Percentiles rank a stretch among this genome's conserved stretches.
These are phyloP conservation scores for Trichaptum fuscoviolaceum DNA, from an alignment of 768 basidiomycete genomes.

Conservation along the genomic window DNA sequence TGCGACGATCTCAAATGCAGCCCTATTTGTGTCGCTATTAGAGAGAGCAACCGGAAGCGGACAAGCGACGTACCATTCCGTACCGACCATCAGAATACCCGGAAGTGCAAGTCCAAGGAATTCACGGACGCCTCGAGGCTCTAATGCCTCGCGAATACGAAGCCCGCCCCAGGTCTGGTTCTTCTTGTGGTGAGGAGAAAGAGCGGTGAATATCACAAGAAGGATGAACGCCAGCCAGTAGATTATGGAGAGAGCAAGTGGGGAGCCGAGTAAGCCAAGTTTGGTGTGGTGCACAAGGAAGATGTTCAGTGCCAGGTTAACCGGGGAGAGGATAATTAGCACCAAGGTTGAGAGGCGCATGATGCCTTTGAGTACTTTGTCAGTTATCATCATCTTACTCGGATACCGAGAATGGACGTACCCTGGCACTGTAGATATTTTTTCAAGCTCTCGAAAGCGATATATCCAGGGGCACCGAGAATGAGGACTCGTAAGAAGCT, in stretches of 20 bases:
- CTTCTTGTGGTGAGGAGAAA: conserved; percentile 46
- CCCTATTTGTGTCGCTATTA: too few species aligned
- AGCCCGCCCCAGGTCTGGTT: conserved; percentile 66
- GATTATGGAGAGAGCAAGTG: conserved; percentile 59
- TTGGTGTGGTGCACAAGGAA: conserved; percentile 57
- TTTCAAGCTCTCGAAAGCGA: conserved; percentile 72
- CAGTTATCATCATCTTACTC: conserved; percentile 3
- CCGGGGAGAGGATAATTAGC: conserved; percentile 55
- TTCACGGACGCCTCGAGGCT: conserved; percentile 41
- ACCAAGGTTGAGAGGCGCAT: conserved; percentile 68
- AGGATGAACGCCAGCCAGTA: conserved; percentile 65
- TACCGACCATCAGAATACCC: conserved; percentile 74
- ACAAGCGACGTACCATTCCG: conserved; percentile 56
- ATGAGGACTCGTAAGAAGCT: conserved; percentile 59
- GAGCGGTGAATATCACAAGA: conserved; percentile 42
- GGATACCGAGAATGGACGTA: conserved; percentile 20
- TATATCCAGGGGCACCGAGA: conserved; percentile 64
- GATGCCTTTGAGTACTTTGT: conserved; percentile 43
- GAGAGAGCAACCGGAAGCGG: neutral
- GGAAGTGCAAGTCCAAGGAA: conserved; percentile 71
- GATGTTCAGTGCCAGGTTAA: conserved; percentile 59
- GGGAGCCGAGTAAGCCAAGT: conserved; percentile 61
- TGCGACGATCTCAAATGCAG: conserved; percentile 78
- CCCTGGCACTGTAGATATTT: conserved; percentile 81
- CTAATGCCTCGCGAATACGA: conserved; percentile 38